Conservation (phyloP, 2,329 filamentous ascomycete species). For the Stachybotrys chartarum region DNA sequence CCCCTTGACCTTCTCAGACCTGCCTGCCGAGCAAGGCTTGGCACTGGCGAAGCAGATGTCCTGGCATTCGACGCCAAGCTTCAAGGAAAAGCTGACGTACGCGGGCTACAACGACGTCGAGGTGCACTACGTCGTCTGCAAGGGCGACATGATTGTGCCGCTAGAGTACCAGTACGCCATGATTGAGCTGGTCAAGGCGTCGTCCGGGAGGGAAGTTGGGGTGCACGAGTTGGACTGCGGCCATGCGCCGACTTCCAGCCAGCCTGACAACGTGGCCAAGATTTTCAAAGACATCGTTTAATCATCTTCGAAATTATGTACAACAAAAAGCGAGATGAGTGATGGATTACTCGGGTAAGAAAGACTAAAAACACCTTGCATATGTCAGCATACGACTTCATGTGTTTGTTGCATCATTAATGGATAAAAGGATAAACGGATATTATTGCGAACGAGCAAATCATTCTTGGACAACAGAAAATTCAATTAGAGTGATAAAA, state of each 20-base stretch:
- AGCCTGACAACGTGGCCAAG: neutral
- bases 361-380: too few species aligned
- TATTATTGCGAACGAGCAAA: too few species aligned
- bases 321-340: too few species aligned
- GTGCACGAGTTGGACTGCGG: neutral
- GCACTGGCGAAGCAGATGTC: constrained; percentile 4
- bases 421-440: too few species aligned
- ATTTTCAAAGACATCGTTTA: neutral
- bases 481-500: too few species aligned
- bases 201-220: neutral
- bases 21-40: neutral
- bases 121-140: constrained; percentile 8
- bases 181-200: neutral
- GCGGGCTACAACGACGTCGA: constrained; percentile 10
- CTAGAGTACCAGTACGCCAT: neutral
- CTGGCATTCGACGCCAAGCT: constrained; percentile 7
- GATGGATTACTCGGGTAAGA: too few species aligned
- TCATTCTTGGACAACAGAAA: too few species aligned
- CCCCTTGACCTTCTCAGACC: neutral
- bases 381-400: too few species aligned
- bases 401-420: too few species aligned
- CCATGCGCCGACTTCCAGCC: neutral
- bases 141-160: neutral
- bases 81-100: constrained; percentile 7
- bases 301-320: neutral